phyloP scores from a whole-genome alignment of 2,329 filamentous ascomycete species.

The Neopestalotiopsis sp. region DNA sequence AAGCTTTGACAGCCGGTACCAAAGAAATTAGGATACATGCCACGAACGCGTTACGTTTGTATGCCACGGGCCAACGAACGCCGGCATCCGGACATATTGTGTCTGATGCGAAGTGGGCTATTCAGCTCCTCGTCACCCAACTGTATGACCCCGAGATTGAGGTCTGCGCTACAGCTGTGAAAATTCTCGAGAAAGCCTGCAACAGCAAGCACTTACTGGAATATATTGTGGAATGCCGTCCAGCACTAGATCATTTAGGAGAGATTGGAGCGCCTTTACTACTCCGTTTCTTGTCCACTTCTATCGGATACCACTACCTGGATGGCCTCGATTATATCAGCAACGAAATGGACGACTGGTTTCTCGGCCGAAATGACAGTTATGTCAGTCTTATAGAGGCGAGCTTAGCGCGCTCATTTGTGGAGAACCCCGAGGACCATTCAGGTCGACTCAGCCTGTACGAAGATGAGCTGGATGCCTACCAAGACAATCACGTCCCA shows the following conservation, averaged over 20 bases:
- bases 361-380: conserved; percentile 93
- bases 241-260: conserved; percentile 91
- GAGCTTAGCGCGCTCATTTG: conserved; percentile 86
- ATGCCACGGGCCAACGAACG: conserved; percentile 66
- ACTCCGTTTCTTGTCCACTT: conserved; percentile 91
- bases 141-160: conserved; percentile 97
- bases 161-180: conserved; percentile 94
- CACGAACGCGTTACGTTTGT: conserved; percentile 85
- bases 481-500: conserved; percentile 73
- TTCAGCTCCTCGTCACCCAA: conserved; percentile 95
- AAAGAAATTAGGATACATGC: conserved; percentile 92
- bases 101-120: conserved; percentile 90
- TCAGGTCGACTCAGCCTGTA: conserved; percentile 63
- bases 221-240: conserved; percentile 95
- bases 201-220: conserved; percentile 90
- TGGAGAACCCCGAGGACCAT: conserved; percentile 66
- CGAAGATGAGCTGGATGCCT: conserved; percentile 60
- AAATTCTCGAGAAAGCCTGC: conserved; percentile 96
- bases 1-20: conserved; percentile 88
- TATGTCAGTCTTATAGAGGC: conserved; percentile 95
- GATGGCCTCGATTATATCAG: conserved; percentile 98
- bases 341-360: conserved; percentile 99
- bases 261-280: conserved; percentile 95
- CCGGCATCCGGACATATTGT: conserved; percentile 46
- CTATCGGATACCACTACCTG: conserved; percentile 95